phyloP scores from a whole-genome alignment of 352 stramenopile genomes.

The Phytopythium kandeliae region DNA sequence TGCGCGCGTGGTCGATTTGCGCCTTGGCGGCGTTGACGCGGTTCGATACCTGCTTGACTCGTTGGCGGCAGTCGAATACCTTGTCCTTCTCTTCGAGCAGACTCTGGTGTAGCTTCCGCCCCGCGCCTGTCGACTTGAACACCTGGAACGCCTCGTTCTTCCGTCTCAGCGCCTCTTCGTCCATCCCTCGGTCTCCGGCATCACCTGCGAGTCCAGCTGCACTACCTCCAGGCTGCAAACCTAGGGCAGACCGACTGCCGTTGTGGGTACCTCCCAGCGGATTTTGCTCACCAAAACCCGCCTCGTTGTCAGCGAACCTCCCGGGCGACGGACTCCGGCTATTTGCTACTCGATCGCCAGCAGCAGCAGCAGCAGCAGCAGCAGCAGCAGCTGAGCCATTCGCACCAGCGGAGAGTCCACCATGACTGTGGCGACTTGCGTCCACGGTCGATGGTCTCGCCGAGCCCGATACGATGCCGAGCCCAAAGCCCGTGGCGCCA shows the following conservation, averaged over 20 bases:
- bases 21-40: conserved; percentile 77
- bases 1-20: conserved; percentile 61
- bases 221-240: not conserved
- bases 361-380: conserved; percentile 5
- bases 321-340: conserved; percentile 26
- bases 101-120: conserved; percentile 50
- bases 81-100: conserved; percentile 74
- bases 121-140: conserved; percentile 46
- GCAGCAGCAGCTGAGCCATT: conserved; percentile 5
- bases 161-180: conserved; percentile 7
- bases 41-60: conserved; percentile 59
- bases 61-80: conserved; percentile 64
- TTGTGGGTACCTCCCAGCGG: conserved; percentile 6
- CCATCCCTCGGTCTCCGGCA: not conserved
- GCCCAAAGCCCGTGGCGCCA: conserved; percentile 40
- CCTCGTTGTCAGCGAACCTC: conserved; percentile 1
- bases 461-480: conserved; percentile 45
- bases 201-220: not conserved
- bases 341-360: conserved; percentile 5
- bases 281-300: not conserved
- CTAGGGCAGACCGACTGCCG: not conserved
- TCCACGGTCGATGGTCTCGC: conserved; percentile 68
- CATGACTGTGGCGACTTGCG: conserved; percentile 28
- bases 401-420: not conserved
- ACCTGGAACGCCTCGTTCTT: conserved; percentile 75